Conservation (phyloP, 345 rosid genomes). For the Kandelia obovata region DNA sequence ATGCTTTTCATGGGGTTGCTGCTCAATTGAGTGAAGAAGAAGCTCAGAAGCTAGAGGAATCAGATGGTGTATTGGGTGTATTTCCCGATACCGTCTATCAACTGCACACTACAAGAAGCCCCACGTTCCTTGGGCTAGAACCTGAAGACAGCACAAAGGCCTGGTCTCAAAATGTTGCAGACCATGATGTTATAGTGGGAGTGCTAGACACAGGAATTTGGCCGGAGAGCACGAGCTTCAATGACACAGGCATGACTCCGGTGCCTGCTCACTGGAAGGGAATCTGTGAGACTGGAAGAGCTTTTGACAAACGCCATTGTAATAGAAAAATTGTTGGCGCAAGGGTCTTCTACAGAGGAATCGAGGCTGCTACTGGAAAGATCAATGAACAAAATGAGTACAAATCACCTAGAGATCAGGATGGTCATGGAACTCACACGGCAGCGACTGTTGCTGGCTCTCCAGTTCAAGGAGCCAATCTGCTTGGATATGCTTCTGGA, state of each 20-base stretch:
- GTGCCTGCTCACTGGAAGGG: constrained; percentile 28
- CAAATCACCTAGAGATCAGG: constrained; percentile 30
- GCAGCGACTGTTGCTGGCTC: constrained; percentile 31
- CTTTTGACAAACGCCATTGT: constrained; percentile 18
- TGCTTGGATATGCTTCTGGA: constrained; percentile 28
- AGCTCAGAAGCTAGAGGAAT: constrained; percentile 19
- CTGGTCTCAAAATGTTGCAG: constrained; percentile 17
- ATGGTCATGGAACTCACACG: constrained; percentile 35
- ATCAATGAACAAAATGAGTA: constrained; percentile 25
- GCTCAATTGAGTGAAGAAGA: constrained; percentile 26
- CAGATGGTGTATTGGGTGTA: constrained; percentile 24
- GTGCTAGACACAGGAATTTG: constrained; percentile 27
- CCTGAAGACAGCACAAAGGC: constrained; percentile 16
- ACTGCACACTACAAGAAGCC: constrained; percentile 32
- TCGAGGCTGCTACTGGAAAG: constrained; percentile 22
- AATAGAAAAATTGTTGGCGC: constrained; percentile 29
- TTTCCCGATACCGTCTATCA: constrained; percentile 25
- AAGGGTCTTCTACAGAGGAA: constrained; percentile 26
- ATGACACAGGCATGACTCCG: constrained; percentile 26
- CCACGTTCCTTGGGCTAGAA: constrained; percentile 24
- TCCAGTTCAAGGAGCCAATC: constrained; percentile 21
- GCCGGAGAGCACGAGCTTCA: constrained; percentile 35
- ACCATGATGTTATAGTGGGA: constrained; percentile 29
- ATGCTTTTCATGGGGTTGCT: constrained; percentile 27
- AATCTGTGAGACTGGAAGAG: constrained; percentile 27